These are phyloP conservation scores for Phalaenopsis aphrodite DNA, from an alignment of 106 monocot genomes.

Conservation along the genomic window DNA sequence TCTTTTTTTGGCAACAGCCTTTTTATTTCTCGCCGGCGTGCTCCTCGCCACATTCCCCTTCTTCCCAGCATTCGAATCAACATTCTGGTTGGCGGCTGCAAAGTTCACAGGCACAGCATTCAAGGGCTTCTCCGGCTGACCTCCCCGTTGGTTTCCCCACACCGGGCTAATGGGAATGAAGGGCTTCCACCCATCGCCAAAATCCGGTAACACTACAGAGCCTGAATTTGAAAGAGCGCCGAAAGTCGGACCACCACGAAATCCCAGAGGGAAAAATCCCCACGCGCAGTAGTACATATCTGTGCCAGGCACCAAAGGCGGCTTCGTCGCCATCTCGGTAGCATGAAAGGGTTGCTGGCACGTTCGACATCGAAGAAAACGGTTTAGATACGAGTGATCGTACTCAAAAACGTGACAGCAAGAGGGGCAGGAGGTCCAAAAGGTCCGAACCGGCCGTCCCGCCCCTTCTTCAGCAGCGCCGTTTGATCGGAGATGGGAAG, in stretches of 20 bases:
- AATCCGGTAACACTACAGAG: slow-evolving; percentile 7
- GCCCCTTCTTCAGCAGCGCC: not conserved
- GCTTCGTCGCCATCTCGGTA: slow-evolving; percentile 33
- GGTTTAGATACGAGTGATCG: slow-evolving; percentile 16
- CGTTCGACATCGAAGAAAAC: slow-evolving; percentile 37
- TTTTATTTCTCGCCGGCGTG: slow-evolving; percentile 12
- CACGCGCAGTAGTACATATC: slow-evolving; percentile 67
- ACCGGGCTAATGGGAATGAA: slow-evolving; percentile 27
- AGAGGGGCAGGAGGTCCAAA: slow-evolving; percentile 62
- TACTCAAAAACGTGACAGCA: slow-evolving; percentile 62
- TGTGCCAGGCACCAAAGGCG: slow-evolving; percentile 61
- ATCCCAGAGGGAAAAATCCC: slow-evolving; percentile 73
- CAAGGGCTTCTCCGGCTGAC: not conserved
- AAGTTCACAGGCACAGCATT: not conserved
- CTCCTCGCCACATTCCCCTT: not conserved
- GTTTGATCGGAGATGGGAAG: slow-evolving; percentile 1
- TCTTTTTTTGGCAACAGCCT: slow-evolving; percentile 13
- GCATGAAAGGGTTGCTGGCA: slow-evolving; percentile 48
- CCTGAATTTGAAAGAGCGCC: not conserved
- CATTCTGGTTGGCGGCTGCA: not conserved
- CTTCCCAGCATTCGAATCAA: not conserved
- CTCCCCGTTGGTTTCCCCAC: slow-evolving; percentile 6
- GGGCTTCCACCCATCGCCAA: slow-evolving; percentile 33
- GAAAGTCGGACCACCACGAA: slow-evolving; percentile 13
- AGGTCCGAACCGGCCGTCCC: slow-evolving; percentile 10